Percentiles rank a stretch among this genome's conserved stretches.
Evolutionary conservation across 352 stramenopile species (phyloP).

Genomic region (Phytopythium mirpurense): DNA sequence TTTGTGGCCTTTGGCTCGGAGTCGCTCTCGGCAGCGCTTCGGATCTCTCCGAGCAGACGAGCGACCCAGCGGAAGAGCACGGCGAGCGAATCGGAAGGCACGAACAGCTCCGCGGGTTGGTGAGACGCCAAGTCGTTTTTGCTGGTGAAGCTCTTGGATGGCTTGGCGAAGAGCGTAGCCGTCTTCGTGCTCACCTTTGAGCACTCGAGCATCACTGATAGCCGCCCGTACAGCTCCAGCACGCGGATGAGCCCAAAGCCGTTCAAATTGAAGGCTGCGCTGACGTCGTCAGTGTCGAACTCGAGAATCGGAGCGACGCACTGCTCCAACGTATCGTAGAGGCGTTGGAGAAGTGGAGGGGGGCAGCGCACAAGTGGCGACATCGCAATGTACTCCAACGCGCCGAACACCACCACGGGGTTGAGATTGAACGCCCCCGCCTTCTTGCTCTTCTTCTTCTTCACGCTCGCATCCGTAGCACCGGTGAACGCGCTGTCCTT

Average conservation of each 20-base stretch:
- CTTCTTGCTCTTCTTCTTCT: slow-evolving; percentile 34
- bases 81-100: slow-evolving; percentile 33
- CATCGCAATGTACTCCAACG: slow-evolving; percentile 60
- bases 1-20: slow-evolving; percentile 5
- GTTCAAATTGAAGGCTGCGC: slow-evolving; percentile 38
- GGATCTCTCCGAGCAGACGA: slow-evolving; percentile 45
- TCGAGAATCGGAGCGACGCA: slow-evolving; percentile 47
- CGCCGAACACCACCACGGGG: slow-evolving; percentile 53
- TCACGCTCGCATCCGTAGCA: slow-evolving; percentile 5
- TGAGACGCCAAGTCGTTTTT: slow-evolving; percentile 38
- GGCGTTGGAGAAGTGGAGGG: slow-evolving; percentile 38
- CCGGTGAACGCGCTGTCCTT: slow-evolving; percentile 36
- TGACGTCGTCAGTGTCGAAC: slow-evolving; percentile 31
- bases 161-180: slow-evolving; percentile 38
- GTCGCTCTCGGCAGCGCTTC: slow-evolving; percentile 4
- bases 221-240: slow-evolving; percentile 66
- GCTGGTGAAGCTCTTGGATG: slow-evolving; percentile 26
- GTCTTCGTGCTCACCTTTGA: slow-evolving; percentile 44
- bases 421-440: slow-evolving; percentile 30
- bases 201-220: slow-evolving; percentile 47
- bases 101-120: slow-evolving; percentile 64
- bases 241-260: slow-evolving; percentile 61
- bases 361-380: slow-evolving; percentile 40
- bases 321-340: slow-evolving; percentile 29
- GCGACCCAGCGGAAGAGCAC: slow-evolving; percentile 49